phyloP scores from a whole-genome alignment of 148 eudicot genomes.

The Diospyros kaki region DNA sequence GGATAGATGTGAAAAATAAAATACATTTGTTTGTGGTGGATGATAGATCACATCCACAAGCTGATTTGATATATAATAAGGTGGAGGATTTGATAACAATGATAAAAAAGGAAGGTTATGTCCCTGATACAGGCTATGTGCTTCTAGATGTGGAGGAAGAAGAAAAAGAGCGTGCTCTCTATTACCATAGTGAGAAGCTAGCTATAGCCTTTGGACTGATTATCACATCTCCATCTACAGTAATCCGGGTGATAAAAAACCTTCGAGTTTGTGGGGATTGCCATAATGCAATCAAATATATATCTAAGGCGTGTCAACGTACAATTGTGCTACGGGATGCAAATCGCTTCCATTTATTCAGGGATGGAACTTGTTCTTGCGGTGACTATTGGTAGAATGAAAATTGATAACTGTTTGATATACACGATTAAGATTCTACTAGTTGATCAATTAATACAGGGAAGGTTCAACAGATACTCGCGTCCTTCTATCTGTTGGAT shows the following conservation, averaged over 20 bases:
- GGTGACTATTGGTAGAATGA: constrained; percentile 10
- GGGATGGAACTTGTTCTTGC: not conserved
- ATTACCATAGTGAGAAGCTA: not conserved
- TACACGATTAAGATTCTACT: too few relatives aligned
- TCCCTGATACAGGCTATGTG: constrained; percentile 10
- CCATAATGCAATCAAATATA: constrained; percentile 12
- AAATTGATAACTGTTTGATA: too few relatives aligned
- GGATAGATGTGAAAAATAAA: constrained; percentile 18
- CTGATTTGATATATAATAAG: constrained; percentile 10
- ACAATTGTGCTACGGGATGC: not conserved
- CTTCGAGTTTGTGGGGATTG: not conserved
- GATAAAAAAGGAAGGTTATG: constrained; percentile 15
- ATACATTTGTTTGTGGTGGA: constrained; percentile 14
- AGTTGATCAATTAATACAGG: too few relatives aligned
- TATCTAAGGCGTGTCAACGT: constrained; percentile 12
- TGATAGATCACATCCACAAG: constrained; percentile 6
- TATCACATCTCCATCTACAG: constrained; percentile 11
- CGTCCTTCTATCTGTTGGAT: too few relatives aligned
- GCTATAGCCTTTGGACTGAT: constrained; percentile 11
- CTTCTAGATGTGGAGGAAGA: constrained; percentile 11
- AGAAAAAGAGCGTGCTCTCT: constrained; percentile 6
- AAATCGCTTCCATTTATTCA: constrained; percentile 9
- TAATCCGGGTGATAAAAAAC: constrained; percentile 9
- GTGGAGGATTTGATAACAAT: constrained; percentile 12
- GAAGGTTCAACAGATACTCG: too few relatives aligned